These are phyloP conservation scores for Lichtheimia corymbifera DNA, from an alignment of 371 early-diverging fungal species.

Conservation along the genomic window DNA sequence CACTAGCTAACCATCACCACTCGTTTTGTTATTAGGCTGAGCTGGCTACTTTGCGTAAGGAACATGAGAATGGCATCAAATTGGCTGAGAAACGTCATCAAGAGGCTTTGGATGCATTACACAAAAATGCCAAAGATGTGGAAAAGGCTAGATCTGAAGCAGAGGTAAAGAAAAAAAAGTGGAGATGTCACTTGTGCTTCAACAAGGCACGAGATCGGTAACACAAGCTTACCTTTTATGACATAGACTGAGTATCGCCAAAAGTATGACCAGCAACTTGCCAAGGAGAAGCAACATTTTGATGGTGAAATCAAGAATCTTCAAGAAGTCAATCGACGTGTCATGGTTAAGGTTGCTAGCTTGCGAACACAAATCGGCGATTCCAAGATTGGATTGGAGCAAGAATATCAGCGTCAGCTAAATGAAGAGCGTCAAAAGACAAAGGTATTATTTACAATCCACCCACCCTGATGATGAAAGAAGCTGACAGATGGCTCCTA, in stretches of 20 bases:
- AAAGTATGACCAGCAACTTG: background rate
- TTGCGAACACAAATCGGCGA: constrained; percentile 11
- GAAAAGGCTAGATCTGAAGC: background rate
- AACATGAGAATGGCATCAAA: constrained; percentile 12
- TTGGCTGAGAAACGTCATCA: constrained; percentile 4
- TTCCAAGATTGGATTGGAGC: constrained; percentile 10
- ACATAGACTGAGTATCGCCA: background rate
- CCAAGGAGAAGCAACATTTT: background rate
- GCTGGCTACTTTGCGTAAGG: constrained; percentile 12
- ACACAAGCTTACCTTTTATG: background rate
- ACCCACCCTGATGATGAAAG: background rate
- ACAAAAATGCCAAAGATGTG: background rate
- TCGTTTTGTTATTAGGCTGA: constrained; percentile 7
- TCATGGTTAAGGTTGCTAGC: constrained; percentile 7
- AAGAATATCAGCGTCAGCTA: constrained; percentile 10
- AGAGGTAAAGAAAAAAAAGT: background rate
- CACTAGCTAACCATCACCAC: background rate
- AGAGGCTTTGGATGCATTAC: background rate
- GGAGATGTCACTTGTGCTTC: background rate
- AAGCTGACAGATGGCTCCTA: background rate
- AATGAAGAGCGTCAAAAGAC: constrained; percentile 11
- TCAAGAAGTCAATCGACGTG: constrained; percentile 12
- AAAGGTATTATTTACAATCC: background rate
- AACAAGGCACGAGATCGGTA: background rate
- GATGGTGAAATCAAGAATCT: background rate